These are phyloP conservation scores for Hypoxylon lienhwacheense DNA, from an alignment of 495 filamentous ascomycete genomes.

Conservation along the genomic window DNA sequence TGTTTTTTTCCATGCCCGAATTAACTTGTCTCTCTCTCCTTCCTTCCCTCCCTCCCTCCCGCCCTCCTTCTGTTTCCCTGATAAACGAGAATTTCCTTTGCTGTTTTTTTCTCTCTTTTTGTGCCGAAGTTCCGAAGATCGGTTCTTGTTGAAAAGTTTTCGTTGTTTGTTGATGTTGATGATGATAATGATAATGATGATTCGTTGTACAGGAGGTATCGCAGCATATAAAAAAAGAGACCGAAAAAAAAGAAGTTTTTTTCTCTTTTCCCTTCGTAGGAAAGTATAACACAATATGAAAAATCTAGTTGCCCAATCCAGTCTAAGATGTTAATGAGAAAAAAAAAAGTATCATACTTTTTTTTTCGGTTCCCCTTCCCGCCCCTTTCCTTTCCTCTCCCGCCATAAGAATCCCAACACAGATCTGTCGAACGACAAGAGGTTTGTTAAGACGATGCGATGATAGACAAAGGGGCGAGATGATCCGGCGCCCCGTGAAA, in stretches of 20 bases:
- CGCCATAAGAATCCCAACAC: too few relatives aligned
- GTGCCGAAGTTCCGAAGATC: slow-evolving; percentile 20
- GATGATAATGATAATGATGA: too few relatives aligned
- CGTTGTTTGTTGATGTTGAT: too few relatives aligned
- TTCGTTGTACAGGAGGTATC: slow-evolving; percentile 36
- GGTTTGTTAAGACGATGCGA: slow-evolving; percentile 20
- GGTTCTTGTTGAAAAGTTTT: too few relatives aligned
- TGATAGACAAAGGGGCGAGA: slow-evolving; percentile 22
- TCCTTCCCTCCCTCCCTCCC: too few relatives aligned
- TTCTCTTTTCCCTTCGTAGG: slow-evolving; percentile 17
- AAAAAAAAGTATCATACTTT: slow-evolving; percentile 19
- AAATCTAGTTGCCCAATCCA: slow-evolving; percentile 38
- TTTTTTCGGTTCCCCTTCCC: too few relatives aligned
- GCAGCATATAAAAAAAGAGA: too few relatives aligned
- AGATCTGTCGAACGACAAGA: slow-evolving; percentile 24
- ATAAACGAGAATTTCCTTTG: slow-evolving; percentile 15
- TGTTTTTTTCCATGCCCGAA: slow-evolving; percentile 17
- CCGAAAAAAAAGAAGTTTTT: too few relatives aligned
- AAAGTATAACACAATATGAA: too few relatives aligned
- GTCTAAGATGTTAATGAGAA: slow-evolving; percentile 41
- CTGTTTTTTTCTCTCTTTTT: slow-evolving; percentile 16
- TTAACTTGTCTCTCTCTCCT: too few relatives aligned
- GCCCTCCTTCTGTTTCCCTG: too few relatives aligned
- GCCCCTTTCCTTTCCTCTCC: too few relatives aligned
- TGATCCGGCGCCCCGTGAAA: slow-evolving; percentile 31